Percentiles rank a stretch among this genome's conserved stretches.
phyloP scores from a whole-genome alignment of 2,329 filamentous ascomycete species.

The Colletotrichum spaethianum region DNA sequence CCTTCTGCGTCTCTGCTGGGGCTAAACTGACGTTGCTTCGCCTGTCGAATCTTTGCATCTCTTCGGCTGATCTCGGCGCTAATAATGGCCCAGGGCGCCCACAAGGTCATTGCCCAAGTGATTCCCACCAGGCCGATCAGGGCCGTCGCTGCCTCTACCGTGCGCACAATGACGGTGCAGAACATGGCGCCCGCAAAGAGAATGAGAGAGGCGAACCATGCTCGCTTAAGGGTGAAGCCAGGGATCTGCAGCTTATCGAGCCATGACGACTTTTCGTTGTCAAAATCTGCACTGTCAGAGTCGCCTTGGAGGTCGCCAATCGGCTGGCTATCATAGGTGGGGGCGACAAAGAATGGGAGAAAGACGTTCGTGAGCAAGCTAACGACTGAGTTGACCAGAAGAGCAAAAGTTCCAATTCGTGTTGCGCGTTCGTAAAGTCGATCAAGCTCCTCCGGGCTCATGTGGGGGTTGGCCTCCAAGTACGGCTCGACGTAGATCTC shows the following conservation, averaged over 20 bases:
- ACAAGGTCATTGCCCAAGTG: slow-evolving; percentile 92
- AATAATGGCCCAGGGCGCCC: slow-evolving; percentile 97
- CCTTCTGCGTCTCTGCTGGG: slow-evolving; percentile 32
- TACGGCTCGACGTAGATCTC: slow-evolving; percentile 92
- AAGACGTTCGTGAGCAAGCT: slow-evolving; percentile 87
- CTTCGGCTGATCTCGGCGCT: slow-evolving; percentile 90
- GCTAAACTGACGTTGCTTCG: slow-evolving; percentile 47
- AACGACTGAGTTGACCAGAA: slow-evolving; percentile 89
- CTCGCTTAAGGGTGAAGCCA: slow-evolving; percentile 86
- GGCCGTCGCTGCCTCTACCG: slow-evolving; percentile 79
- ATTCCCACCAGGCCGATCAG: slow-evolving; percentile 88
- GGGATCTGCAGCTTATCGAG: slow-evolving; percentile 80
- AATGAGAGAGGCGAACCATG: slow-evolving; percentile 89
- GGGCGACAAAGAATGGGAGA: slow-evolving; percentile 87
- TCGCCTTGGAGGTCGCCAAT: slow-evolving; percentile 50
- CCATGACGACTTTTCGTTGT: slow-evolving; percentile 56
- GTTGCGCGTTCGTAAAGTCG: slow-evolving; percentile 87
- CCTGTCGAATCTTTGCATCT: slow-evolving; percentile 70
- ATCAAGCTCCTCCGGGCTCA: slow-evolving; percentile 83
- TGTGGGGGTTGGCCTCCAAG: slow-evolving; percentile 82
- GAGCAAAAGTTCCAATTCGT: slow-evolving; percentile 87
- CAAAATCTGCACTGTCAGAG: slow-evolving; percentile 49
- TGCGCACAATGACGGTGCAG: slow-evolving; percentile 83
- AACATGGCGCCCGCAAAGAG: slow-evolving; percentile 88
- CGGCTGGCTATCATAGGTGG: slow-evolving; percentile 75